phyloP scores from a whole-genome alignment of 2,329 filamentous ascomycete genomes.

The Fusarium oligoseptatum region DNA sequence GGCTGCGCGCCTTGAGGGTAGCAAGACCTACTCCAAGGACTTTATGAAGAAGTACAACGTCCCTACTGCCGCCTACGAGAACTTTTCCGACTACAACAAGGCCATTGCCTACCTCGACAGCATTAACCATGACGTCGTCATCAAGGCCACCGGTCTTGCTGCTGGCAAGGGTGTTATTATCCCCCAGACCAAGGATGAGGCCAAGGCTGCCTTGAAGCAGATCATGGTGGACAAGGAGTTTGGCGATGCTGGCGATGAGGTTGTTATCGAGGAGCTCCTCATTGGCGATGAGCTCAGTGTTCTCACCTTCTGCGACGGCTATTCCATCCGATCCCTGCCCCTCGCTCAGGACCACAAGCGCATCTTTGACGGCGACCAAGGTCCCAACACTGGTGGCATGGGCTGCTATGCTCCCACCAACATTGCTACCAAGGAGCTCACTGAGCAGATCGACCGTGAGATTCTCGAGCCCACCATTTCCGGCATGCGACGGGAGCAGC shows the following conservation, averaged over 20 bases:
- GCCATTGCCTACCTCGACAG: constrained; percentile 81
- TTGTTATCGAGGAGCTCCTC: constrained; percentile 95
- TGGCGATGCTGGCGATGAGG: constrained; percentile 86
- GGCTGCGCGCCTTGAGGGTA: constrained; percentile 92
- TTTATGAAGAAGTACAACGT: constrained; percentile 95
- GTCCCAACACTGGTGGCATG: constrained; percentile 97
- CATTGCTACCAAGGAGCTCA: constrained; percentile 80
- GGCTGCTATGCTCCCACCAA: constrained; percentile 95
- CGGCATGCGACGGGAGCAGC: constrained; percentile 86
- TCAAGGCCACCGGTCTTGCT: constrained; percentile 93
- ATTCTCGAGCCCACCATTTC: constrained; percentile 92
- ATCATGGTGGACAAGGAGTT: constrained; percentile 94
- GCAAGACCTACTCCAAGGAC: constrained; percentile 97
- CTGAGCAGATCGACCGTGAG: constrained; percentile 81
- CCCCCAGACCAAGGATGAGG: constrained; percentile 84
- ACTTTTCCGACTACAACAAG: constrained; percentile 82
- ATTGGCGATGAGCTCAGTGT: constrained; percentile 94
- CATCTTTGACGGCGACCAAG: constrained; percentile 88
- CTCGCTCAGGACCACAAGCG: constrained; percentile 98
- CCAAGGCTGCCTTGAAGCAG: constrained; percentile 82
- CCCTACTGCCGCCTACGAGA: constrained; percentile 90
- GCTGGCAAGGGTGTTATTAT: constrained; percentile 97
- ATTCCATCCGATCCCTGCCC: constrained; percentile 84
- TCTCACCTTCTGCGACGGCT: constrained; percentile 91
- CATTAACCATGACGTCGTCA: constrained; percentile 81